Base-by-base conservation (phyloP, 2,329 filamentous ascomycete genomes). In the Cladosporium sp. region DNA sequence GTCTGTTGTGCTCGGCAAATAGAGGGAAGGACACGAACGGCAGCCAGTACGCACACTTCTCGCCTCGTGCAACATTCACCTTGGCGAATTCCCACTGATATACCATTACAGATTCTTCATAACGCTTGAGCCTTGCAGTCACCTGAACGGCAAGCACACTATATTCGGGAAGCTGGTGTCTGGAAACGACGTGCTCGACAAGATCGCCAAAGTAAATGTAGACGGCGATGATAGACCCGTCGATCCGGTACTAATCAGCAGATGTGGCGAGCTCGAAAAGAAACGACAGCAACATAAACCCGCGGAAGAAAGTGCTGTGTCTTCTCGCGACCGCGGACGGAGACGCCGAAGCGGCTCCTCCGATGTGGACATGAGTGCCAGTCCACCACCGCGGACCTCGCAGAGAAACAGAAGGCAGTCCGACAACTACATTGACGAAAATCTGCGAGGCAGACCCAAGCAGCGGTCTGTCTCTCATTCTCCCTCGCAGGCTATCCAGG, bases 111-210 rank as follows among this genome's bases (percentile, higher is more conserved):
- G 63, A 53, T 71, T 72, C 61, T 72, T 72, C 63, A 65, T 72
- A 45, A 72, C 69, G 11, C 59, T 72, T 19, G 65, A 66, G 18
- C 56, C 64, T 16, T 69, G 66, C 53, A 57, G 60, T 8, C 69
- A 72, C 51, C 55, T 72, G 50, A 69, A 69, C 48, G 63, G 58
- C 16, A 71, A 71, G 56, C 69, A 72, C 57, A 71, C 69, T 20
- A 62, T 71, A 36, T 71, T 72, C 42, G 69, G 68, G 13, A 61
- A 60, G 38, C 27, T 72, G 4, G 64, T 71, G 1, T 58, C 63
- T 2, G 69, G 67, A n/a, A 55, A 69, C 46, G 59, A 67, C 16
- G 58, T 61, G 13, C 57, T 72, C 27, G 48, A 57, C 30, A 59
- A 59, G 15, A 67, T 72, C 49, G 61, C 67, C 7, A 62, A 63